Evolutionary conservation across 2,329 filamentous ascomycete genomes (phyloP).

Genomic region (Drechslerella dactyloides): DNA sequence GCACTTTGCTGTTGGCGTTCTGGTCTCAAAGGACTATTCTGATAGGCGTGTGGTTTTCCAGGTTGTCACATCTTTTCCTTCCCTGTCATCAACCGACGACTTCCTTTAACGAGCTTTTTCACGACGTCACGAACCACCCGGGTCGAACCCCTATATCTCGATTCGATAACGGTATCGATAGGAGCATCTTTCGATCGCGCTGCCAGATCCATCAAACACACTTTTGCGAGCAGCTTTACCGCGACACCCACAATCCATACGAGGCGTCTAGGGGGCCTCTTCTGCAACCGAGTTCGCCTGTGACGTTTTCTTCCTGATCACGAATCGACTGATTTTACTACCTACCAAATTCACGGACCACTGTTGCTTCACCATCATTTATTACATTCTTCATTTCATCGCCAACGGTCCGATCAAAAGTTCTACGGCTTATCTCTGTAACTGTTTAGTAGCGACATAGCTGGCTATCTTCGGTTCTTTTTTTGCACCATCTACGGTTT

Average conservation of each 20-base stretch:
- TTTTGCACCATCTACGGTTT: slow-evolving; percentile 4
- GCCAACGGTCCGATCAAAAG: background rate
- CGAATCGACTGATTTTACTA: background rate
- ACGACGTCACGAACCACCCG: slow-evolving; percentile 51
- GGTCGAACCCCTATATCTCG: slow-evolving; percentile 16
- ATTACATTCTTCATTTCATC: background rate
- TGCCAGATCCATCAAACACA: background rate
- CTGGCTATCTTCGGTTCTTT: slow-evolving; percentile 42
- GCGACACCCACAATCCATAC: slow-evolving; percentile 3
- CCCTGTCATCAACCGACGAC: slow-evolving; percentile 5
- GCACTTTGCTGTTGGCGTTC: background rate
- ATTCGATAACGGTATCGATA: slow-evolving; percentile 18
- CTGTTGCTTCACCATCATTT: background rate
- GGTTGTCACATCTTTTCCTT: slow-evolving; percentile 20
- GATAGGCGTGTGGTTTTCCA: slow-evolving; percentile 5
- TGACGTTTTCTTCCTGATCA: slow-evolving; percentile 6
- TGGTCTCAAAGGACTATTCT: background rate
- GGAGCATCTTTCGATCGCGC: slow-evolving; percentile 11
- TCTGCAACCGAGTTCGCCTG: slow-evolving; percentile 6
- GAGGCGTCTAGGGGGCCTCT: background rate
- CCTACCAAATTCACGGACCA: background rate
- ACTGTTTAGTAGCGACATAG: slow-evolving; percentile 23
- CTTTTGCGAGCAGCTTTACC: background rate
- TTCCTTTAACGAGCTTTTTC: slow-evolving; percentile 29
- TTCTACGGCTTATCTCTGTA: background rate